phyloP scores from a whole-genome alignment of 495 filamentous ascomycete species.

The Annulohypoxylon moriforme region DNA sequence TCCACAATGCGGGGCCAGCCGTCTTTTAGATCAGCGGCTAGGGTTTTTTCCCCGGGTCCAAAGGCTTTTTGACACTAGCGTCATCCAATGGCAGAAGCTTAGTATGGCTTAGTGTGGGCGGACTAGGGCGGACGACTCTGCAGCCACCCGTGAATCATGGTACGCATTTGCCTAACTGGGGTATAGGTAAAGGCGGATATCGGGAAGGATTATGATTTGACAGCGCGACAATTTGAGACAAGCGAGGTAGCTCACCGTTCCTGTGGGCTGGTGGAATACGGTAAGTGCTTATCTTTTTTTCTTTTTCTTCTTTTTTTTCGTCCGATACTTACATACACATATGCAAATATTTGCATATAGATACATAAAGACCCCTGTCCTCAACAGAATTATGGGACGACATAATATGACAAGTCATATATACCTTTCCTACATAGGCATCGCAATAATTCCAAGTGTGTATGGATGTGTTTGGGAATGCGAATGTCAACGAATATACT shows the following conservation, averaged over 20 bases:
- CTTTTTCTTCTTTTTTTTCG: neutral
- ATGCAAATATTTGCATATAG: neutral
- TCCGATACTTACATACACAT: neutral
- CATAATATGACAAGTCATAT: neutral
- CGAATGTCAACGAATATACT: neutral
- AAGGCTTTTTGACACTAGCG: neutral
- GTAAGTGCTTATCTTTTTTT: neutral
- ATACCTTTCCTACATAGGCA: neutral
- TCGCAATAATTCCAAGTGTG: neutral
- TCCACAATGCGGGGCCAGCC: slow-evolving; percentile 1
- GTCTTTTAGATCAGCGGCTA: slow-evolving; percentile 6
- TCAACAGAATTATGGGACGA: neutral
- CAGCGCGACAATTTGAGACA: neutral
- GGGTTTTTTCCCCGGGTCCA: slow-evolving; percentile 3
- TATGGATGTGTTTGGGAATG: neutral
- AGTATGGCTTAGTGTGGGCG: no score
- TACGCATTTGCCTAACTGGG: neutral
- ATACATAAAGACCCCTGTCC: neutral
- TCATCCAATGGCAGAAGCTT: slow-evolving; percentile 4
- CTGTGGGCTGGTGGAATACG: neutral
- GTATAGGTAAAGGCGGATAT: neutral
- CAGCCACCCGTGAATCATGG: neutral
- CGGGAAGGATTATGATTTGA: slow-evolving; percentile 9
- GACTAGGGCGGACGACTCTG: neutral
- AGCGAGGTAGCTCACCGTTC: neutral